Conservation (phyloP, 805 yeast genomes). For the Wickerhamiella azymoides region DNA sequence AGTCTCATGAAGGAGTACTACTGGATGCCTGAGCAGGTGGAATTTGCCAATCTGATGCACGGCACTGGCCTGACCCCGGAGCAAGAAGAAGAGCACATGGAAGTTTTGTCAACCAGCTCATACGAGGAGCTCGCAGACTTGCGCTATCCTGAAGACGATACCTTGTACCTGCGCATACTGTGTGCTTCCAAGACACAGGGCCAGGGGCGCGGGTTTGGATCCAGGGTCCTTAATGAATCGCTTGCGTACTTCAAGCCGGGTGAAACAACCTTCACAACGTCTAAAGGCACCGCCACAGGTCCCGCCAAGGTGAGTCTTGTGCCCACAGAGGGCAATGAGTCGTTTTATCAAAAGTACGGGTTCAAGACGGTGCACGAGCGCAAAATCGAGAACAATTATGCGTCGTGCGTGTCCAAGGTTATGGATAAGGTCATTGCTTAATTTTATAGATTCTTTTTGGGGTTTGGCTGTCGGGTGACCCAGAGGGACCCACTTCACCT, state of each 20-base stretch:
- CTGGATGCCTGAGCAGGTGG: not conserved
- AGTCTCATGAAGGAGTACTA: not conserved
- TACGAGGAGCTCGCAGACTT: not conserved
- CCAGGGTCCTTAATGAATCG: not conserved
- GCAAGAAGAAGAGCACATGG: not conserved
- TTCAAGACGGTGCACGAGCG: not conserved
- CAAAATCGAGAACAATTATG: not conserved
- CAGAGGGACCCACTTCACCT: no score
- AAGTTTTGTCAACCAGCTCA: not conserved
- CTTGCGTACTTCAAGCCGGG: not conserved
- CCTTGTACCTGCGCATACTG: slow-evolving; percentile 2
- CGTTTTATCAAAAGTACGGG: slow-evolving; percentile 2
- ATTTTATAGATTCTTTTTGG: not conserved
- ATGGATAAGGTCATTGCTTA: not conserved
- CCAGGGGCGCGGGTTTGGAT: slow-evolving; percentile 2
- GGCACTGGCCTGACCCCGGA: not conserved
- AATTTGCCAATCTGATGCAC: slow-evolving; percentile 1
- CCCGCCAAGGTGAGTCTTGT: slow-evolving; percentile 3
- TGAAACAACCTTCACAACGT: not conserved
- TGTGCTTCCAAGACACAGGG: not conserved
- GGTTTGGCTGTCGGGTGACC: no score
- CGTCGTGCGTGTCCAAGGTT: not conserved
- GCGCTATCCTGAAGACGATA: slow-evolving; percentile 1
- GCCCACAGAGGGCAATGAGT: slow-evolving; percentile 3
- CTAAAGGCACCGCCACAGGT: not conserved